Base-by-base conservation (phyloP, 1,139 yeast species). In the Tardiomyces depauwii region DNA sequence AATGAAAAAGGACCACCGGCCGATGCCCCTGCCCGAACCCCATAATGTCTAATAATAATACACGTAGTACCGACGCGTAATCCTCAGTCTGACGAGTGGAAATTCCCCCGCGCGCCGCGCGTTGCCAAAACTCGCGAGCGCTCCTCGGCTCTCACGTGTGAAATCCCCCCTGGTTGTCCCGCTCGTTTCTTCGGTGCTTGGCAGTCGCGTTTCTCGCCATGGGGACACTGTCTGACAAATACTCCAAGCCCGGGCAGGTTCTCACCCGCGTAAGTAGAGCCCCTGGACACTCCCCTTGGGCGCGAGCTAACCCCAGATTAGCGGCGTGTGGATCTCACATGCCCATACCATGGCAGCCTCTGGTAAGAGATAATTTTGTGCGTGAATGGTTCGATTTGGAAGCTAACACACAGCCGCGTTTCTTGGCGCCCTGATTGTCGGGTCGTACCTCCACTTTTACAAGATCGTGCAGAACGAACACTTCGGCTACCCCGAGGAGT, bases 401-500 rank as follows among this genome's bases (percentile, higher is more conserved):
- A 5, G 25, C 25, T 21, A 21, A 30, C n/a, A 5, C 12, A n/a
- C 51, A 14, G 45, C 55, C 18, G 58, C 58, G 12, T 55, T 55
- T 23, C 14, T 50, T 2, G 44, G 44, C 16, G 56, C 58, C 12
- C 47, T 55, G 14, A 19, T 55, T 1, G 54, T 54, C 14, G 58
- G 58, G n/a, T 51, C 53, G 23, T 40, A 46, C 10, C 49, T 55
- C 41, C 58, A 55, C 40, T 55, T 44, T 4, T 70, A 82, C 51
- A 89, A 91, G 62, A 91, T 91, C 59, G 96, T 91, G 12, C 72
- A 80, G 57, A 91, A 91, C 62, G 82, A 91, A 42, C 77, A 78
- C 51, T 89, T 72, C 60, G 94, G 95, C 0, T 91, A 86, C 60
- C 98, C 98, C 1, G 93, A 88, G 49, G 98, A 91, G 65, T 91